Evolutionary conservation across 331 rosid genomes (phyloP).

Genomic region (Quercus tomentella): DNA sequence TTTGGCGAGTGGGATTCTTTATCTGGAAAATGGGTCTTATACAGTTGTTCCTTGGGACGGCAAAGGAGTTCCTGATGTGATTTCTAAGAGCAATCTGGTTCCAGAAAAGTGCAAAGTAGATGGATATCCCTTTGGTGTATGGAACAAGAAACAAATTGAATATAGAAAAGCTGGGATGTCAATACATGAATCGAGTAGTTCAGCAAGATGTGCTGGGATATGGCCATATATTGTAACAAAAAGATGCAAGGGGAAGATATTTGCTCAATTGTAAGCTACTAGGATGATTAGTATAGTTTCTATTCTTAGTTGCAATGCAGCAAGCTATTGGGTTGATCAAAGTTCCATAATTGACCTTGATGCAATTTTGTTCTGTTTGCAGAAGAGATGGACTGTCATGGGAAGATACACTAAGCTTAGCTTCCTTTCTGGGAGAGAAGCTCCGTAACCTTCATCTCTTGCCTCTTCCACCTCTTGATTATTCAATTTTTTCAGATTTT

Average conservation of each 20-base stretch:
- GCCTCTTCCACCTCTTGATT: slow-evolving; percentile 58
- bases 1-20: slow-evolving; percentile 74
- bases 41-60: slow-evolving; percentile 81
- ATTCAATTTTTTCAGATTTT: slow-evolving; percentile 33
- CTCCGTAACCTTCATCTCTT: slow-evolving; percentile 78
- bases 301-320: slow-evolving; percentile 2
- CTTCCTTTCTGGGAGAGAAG: slow-evolving; percentile 88
- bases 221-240: slow-evolving; percentile 89
- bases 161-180: slow-evolving; percentile 59
- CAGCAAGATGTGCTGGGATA: slow-evolving; percentile 39
- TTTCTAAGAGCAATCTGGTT: slow-evolving; percentile 52
- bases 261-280: slow-evolving; percentile 73
- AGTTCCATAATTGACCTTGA: slow-evolving; percentile 16
- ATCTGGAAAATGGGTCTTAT: slow-evolving; percentile 61
- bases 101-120: slow-evolving; percentile 29
- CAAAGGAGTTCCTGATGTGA: slow-evolving; percentile 56
- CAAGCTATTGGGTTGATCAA: slow-evolving; percentile 12
- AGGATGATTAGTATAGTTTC: slow-evolving; percentile 12
- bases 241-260: slow-evolving; percentile 79
- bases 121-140: slow-evolving; percentile 69
- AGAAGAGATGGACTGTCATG: slow-evolving; percentile 67
- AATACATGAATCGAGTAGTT: slow-evolving; percentile 15
- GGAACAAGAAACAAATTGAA: slow-evolving; percentile 70
- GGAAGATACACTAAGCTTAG: slow-evolving; percentile 64
- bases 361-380: slow-evolving; percentile 29